Base-by-base conservation (phyloP, 2,329 filamentous ascomycete species). In the Aspergillus sp. region DNA sequence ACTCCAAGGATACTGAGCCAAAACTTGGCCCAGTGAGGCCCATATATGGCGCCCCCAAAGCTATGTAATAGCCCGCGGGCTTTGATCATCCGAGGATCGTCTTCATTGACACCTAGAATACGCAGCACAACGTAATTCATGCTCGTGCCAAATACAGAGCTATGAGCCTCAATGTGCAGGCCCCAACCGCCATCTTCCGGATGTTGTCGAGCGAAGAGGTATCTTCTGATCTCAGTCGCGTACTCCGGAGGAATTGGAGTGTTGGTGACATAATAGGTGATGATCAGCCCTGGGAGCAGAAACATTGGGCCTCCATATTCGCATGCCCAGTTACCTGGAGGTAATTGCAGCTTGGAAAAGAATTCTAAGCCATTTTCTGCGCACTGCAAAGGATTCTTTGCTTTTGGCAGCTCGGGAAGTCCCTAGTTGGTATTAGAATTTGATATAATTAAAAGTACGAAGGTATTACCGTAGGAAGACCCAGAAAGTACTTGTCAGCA, bases 221-320 rank as follows among this genome's bases (percentile, higher is more conserved):
- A 99, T 66, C 93, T 91, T 71, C 89, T 93, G 70, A 99, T 96
- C 74, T 96, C 95, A 45, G 87, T 91, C 21, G 88, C 87, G 72
- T 92, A 88, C 58, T 90, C 86, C 60, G 86, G 84, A 1, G 92
- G 87, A 57, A 99, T 90, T 4, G 90, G 89, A 52, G 91, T 96
- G 71, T 93, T 87, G 61, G 93, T 98, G 52, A 89, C 89, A 72
- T 96, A 93, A 87, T 91, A 96, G 27, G 90, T 84, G 65, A 96
- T 86, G 61, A 97, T 86, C 21, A 96, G 73, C 45, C 93, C 91
- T 0, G 93, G 91, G 1, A 98, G 81, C 40, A 98, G 84, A 71
- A 99, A 99, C 90, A 97, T 93, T 4, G 95, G 95, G 0, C 95
- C 95, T 55, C 95, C 95, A 77, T 99, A 99, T 73, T 99, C 95